Base-by-base conservation (phyloP, 208 protist genomes). In the Lotmaria passim region DNA sequence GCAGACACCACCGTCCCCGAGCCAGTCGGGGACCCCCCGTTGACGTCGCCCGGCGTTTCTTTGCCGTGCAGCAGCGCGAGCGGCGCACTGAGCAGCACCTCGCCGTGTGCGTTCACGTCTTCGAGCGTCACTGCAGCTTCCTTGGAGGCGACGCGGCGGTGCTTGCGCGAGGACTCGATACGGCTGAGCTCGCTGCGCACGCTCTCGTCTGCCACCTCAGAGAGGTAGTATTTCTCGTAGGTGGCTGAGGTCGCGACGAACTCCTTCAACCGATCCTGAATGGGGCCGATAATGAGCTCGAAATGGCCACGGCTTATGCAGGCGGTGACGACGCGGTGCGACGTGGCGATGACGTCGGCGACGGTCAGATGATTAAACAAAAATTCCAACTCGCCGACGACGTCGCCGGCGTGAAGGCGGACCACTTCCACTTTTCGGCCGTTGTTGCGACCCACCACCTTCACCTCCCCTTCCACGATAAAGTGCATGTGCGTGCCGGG, bases 361-460 rank as follows among this genome's bases (percentile, higher is more conserved):
- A 95, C 89, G 15, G 86, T 79, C 34, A 86, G 76, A 55, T 96
- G 87, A 56, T 84, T 73, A 65, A 95, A 94, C 62, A 97, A 76
- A 59, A 97, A 97, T 78, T 97, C 90, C 11, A 97, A 64, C 73
- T 97, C 90, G 31, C 93, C 93, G n/a, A 96, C 75, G 12, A 94
- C 82, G 72, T 94, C 78, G 34, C 89, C 88, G 43, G 73, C 67
- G 61, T 65, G 62, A 34, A 93, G 84, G 12, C 81, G 79, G 38
- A 90, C 66, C 46, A 96, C 82, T 50, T 96, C 84, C 15, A 90
- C 72, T 17, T 74, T 72, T 41, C 85, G 79, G 17, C 89, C 88
- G 24, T 69, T 46, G 47, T 85, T 72, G n/a, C 89, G 79, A 21
- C 85, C 93, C 12, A 97, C 50, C 44, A 95, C 91, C 56, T 82